A percentile compares a stretch with the other conserved stretches of the same genome.
Evolutionary conservation across 2,329 filamentous ascomycete genomes (phyloP).

Genomic region (Dichotomopilus funicola): DNA sequence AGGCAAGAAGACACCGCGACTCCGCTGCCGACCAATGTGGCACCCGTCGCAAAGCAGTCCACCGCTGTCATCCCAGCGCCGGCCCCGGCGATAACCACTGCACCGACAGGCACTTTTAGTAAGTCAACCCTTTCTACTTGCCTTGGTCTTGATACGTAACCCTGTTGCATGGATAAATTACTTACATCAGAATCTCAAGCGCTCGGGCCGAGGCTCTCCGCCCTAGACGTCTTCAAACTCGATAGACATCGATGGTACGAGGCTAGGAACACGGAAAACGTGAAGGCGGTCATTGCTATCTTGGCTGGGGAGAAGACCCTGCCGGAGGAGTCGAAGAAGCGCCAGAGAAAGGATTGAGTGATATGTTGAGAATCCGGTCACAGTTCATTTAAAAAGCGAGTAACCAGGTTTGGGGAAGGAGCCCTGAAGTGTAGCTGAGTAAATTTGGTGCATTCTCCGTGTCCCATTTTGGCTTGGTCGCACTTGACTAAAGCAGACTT

Average conservation of each 20-base stretch:
- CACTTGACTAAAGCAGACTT: not conserved
- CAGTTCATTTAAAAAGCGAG: not conserved
- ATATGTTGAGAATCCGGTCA: not conserved
- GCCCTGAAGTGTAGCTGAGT: not conserved
- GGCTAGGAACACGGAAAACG: not conserved
- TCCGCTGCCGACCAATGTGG: not conserved
- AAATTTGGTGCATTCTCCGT: not conserved
- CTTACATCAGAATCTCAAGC: not conserved
- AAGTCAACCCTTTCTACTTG: not conserved
- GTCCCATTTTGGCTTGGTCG: not conserved
- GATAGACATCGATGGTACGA: constrained; percentile 2
- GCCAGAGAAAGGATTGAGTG: constrained; percentile 1
- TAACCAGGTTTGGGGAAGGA: not conserved
- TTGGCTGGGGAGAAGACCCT: not conserved
- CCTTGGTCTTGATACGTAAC: too few relatives aligned
- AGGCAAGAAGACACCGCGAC: not conserved
- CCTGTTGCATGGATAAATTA: not conserved
- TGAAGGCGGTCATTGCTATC: constrained; percentile 3
- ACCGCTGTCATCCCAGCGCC: not conserved
- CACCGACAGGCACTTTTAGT: not conserved
- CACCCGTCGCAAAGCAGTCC: not conserved
- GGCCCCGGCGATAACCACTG: not conserved
- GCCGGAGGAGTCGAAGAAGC: not conserved
- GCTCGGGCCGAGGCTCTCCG: not conserved
- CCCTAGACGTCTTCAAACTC: not conserved